phyloP scores from a whole-genome alignment of 257 asterid genomes.

The Anisodus tanguticus region DNA sequence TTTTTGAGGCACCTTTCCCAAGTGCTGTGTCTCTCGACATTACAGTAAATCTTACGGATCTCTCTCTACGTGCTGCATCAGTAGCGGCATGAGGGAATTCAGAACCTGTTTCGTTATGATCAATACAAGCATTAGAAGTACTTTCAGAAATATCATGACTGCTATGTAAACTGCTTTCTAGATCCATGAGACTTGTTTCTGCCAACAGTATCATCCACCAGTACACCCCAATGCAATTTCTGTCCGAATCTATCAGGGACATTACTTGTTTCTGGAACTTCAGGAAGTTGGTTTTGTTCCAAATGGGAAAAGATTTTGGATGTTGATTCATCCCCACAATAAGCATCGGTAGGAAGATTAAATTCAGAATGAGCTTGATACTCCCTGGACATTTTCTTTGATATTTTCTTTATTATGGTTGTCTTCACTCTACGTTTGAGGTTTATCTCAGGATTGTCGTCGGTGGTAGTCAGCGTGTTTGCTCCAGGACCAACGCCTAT shows the following conservation, averaged over 20 bases:
- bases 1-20: constrained; percentile 36
- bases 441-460: constrained; percentile 39
- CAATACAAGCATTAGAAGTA: constrained; percentile 44
- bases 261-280: constrained; percentile 37
- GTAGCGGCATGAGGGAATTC: constrained; percentile 70
- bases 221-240: constrained; percentile 36
- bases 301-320: constrained; percentile 37
- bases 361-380: constrained; percentile 36
- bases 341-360: constrained; percentile 35
- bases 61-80: constrained; percentile 71
- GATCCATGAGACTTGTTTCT: constrained; percentile 25
- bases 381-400: constrained; percentile 48
- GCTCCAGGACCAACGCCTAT: constrained; percentile 42
- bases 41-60: constrained; percentile 67
- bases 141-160: constrained; percentile 44
- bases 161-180: constrained; percentile 26
- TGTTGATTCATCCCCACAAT: constrained; percentile 45
- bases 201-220: constrained; percentile 22
- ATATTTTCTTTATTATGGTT: constrained; percentile 58
- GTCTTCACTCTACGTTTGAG: constrained; percentile 50
- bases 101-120: constrained; percentile 43
- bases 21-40: constrained; percentile 49
- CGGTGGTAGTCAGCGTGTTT: constrained; percentile 36
- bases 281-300: constrained; percentile 41
- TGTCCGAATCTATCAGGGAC: constrained; percentile 38